These are phyloP conservation scores for Dryadomyces quercivorus DNA, from an alignment of 2,329 filamentous ascomycete genomes.

Conservation along the genomic window DNA sequence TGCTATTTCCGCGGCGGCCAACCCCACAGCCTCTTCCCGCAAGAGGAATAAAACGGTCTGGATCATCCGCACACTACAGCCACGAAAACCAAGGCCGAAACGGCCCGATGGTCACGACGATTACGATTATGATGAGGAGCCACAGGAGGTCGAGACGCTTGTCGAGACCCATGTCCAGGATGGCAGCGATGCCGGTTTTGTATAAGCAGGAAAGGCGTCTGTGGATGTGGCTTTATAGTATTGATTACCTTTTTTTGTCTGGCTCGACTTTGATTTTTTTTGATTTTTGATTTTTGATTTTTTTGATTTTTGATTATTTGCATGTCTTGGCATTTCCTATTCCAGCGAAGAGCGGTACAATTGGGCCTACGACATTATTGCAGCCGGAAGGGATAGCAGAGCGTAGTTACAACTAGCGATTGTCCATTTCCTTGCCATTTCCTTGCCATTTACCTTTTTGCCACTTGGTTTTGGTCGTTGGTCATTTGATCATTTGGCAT, in stretches of 20 bases:
- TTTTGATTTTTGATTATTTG: neutral
- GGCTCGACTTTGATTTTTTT: neutral
- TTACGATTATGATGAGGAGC: conserved; percentile 5
- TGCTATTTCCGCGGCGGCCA: neutral
- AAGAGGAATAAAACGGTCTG: conserved; percentile 11
- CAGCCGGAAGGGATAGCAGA: no score
- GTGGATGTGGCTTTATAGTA: neutral
- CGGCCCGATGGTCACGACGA: neutral
- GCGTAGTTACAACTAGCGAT: no score
- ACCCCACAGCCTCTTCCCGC: neutral
- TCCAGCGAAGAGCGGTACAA: neutral
- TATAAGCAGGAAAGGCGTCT: neutral
- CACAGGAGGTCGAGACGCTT: conserved; percentile 9
- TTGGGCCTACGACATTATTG: no score
- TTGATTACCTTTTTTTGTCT: neutral
- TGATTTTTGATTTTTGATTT: neutral
- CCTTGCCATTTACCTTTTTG: no score
- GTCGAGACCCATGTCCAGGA: conserved; percentile 9
- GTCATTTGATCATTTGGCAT: no score
- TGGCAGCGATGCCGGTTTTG: neutral
- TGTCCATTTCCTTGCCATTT: no score
- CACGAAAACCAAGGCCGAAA: conserved; percentile 5
- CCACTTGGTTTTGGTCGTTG: no score
- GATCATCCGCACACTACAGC: conserved; percentile 10
- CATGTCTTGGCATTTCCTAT: neutral